Evolutionary conservation across 345 rosid species (phyloP), one percentile per base, ranked within the genome.

Genomic region (Eucalyptus rudis): DNA sequence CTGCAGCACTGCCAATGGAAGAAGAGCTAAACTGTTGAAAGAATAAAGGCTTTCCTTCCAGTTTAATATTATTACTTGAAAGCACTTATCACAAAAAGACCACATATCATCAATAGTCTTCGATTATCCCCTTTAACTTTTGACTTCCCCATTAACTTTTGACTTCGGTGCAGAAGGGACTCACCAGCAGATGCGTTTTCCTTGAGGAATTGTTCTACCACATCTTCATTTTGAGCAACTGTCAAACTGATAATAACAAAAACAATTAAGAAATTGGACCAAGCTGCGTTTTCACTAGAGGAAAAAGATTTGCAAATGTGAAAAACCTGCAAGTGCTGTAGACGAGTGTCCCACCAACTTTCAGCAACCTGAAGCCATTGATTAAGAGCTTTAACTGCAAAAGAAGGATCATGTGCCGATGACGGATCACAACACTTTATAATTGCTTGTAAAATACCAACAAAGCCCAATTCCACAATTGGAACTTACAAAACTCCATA

Each of bases 281-380:
- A 33, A 68, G 81, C 81, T 59, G 29, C 66, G 31, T 58, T 44
- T 36, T 49, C 24, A 54, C 25, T 43, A 10, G 13, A 50, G 40
- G n/a, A 13, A 86, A 68, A 68, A 50, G 54, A 36, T 24, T 58
- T 50, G 84, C 33, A 10, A 29, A 91, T 45, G 54, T 43, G 86
- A 87, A 86, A 56, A 86, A 96, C 98, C 99, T 97, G 97, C 99
- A 97, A 89, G 99, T 97, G 94, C 99, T 97, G 92, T 97, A 96
- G 85, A 97, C 95, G 44, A 97, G 96, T 13, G 92, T 91, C 44
- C 99, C 99, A 44, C 97, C 98, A 85, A 91, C 94, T 94, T 95
- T 96, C 89, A 97, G 94, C 90, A 96, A 89, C 91, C 94, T 92
- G 87, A 95, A 97, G 88, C 99, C 99, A 92, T 95, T 97, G 90